phyloP scores from a whole-genome alignment of 208 protist genomes.

The Trichomonas tenax region DNA sequence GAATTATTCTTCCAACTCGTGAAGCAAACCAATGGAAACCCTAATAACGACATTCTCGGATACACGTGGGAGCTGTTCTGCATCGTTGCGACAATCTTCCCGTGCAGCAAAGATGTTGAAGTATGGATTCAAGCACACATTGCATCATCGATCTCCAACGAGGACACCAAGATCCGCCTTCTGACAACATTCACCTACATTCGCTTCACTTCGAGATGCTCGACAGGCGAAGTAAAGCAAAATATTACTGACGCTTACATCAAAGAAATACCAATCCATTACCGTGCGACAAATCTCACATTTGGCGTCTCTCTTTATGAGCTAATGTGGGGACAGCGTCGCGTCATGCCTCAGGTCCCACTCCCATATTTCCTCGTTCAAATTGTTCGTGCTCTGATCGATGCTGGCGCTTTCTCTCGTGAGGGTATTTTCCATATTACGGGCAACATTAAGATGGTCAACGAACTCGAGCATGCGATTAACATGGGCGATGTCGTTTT shows the following conservation, averaged over 20 bases:
- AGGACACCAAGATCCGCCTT: neutral
- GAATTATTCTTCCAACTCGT: neutral
- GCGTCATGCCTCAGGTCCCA: neutral
- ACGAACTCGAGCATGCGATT: neutral
- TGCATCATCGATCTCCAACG: neutral
- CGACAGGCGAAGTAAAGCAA: neutral
- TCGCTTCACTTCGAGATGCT: neutral
- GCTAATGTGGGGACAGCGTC: neutral
- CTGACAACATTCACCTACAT: neutral
- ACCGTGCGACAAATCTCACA: no score
- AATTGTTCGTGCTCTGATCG: neutral
- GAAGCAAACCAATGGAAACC: neutral
- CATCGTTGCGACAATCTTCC: neutral
- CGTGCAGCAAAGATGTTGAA: neutral
- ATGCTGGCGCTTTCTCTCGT: no score
- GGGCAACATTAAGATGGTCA: neutral
- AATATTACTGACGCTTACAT: neutral
- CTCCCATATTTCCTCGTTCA: neutral
- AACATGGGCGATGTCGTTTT: neutral
- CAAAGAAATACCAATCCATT: neutral
- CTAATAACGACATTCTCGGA: neutral
- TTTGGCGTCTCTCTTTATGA: conserved; percentile 3
- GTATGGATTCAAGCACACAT: neutral
- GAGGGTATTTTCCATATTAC: neutral
- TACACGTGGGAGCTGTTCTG: neutral